These are phyloP conservation scores for Ceratobasidium sp. DNA, from an alignment of 1,284 basidiomycete genomes.

Conservation along the genomic window DNA sequence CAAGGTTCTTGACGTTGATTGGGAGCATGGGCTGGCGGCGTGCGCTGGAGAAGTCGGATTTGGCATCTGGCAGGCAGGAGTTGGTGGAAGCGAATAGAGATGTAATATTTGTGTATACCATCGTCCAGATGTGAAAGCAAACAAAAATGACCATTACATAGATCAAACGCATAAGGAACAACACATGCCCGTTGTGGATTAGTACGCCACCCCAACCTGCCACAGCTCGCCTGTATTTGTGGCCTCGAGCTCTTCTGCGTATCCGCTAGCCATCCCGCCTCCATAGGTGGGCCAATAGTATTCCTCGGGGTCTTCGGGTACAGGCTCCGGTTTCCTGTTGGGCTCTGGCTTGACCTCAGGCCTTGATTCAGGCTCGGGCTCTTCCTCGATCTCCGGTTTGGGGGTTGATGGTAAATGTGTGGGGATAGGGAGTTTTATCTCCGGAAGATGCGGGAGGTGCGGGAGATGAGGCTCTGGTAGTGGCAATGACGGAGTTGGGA, in stretches of 20 bases:
- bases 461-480: not conserved
- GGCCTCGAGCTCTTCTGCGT: not conserved
- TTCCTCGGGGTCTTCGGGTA: not conserved
- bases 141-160: not conserved
- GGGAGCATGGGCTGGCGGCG: slow-evolving; percentile 57
- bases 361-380: not conserved
- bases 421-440: not conserved
- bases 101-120: not conserved
- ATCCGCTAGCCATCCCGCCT: not conserved
- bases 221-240: slow-evolving; percentile 12
- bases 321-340: not conserved
- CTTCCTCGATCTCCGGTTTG: not conserved
- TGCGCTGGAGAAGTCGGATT: slow-evolving; percentile 41
- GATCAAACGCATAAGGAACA: not conserved
- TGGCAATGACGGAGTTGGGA: not conserved
- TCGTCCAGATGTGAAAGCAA: slow-evolving; percentile 13
- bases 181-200: too few species aligned
- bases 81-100: slow-evolving; percentile 28
- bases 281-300: not conserved
- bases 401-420: not conserved
- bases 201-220: slow-evolving; percentile 35
- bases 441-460: not conserved
- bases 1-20: slow-evolving; percentile 70
- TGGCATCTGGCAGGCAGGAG: slow-evolving; percentile 37
- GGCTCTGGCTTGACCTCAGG: not conserved